phyloP scores from a whole-genome alignment of 2,329 filamentous ascomycete genomes.

The Aspergillus transmontanensis region DNA sequence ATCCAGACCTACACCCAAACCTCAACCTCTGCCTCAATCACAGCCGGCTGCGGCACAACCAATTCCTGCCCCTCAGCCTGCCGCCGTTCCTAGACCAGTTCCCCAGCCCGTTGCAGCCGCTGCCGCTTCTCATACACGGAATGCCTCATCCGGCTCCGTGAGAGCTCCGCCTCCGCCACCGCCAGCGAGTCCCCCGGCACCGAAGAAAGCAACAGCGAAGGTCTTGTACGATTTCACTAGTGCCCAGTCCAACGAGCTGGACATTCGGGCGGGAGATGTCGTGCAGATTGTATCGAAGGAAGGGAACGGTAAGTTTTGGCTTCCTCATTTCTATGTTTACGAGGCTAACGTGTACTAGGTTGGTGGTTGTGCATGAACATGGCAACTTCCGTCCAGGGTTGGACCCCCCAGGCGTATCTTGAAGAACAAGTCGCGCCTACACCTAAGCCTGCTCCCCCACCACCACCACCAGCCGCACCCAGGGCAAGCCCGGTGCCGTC shows the following conservation, averaged over 20 bases:
- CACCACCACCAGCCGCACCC: slow-evolving; percentile 48
- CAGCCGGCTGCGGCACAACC: slow-evolving; percentile 31
- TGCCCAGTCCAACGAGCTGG: slow-evolving; percentile 81
- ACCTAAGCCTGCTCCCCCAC: slow-evolving; percentile 61
- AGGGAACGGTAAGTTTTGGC: slow-evolving; percentile 74
- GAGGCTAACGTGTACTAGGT: slow-evolving; percentile 54
- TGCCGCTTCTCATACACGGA: slow-evolving; percentile 50
- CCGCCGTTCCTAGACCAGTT: slow-evolving; percentile 48
- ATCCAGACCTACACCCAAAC: slow-evolving; percentile 39
- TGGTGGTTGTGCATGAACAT: slow-evolving; percentile 92
- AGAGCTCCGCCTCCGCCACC: slow-evolving; percentile 68
- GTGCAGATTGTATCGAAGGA: slow-evolving; percentile 93
- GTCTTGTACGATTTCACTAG: slow-evolving; percentile 91
- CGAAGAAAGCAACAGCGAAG: slow-evolving; percentile 77
- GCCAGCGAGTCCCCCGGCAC: slow-evolving; percentile 60
- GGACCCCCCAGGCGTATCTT: slow-evolving; percentile 92
- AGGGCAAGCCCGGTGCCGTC: slow-evolving; percentile 65
- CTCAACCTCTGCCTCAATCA: slow-evolving; percentile 39
- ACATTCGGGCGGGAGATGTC: slow-evolving; percentile 75
- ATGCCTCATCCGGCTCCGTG: slow-evolving; percentile 61
- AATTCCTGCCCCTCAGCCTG: slow-evolving; percentile 34
- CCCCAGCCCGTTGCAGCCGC: slow-evolving; percentile 46
- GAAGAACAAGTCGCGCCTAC: slow-evolving; percentile 67
- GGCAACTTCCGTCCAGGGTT: slow-evolving; percentile 73
- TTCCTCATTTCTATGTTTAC: not conserved